A percentile compares a stretch with the other conserved stretches of the same genome.
Evolutionary conservation across 2,329 filamentous ascomycete genomes (phyloP).

Genomic region (Chrysosporium queenslandicum): DNA sequence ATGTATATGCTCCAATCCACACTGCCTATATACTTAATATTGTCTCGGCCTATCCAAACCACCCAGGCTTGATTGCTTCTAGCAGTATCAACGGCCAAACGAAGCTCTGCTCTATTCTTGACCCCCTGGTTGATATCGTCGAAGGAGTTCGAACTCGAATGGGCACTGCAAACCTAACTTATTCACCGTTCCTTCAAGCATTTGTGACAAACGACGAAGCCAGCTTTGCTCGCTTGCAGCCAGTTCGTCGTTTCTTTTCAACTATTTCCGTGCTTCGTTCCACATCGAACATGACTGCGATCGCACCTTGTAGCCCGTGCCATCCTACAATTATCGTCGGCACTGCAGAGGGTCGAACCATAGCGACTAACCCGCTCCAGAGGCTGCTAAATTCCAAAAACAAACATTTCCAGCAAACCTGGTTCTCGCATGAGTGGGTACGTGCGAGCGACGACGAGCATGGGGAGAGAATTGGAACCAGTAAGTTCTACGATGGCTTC

Average conservation of each 20-base stretch:
- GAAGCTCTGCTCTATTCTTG: slow-evolving; percentile 45
- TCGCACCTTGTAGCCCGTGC: slow-evolving; percentile 31
- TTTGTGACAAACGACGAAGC: slow-evolving; percentile 48
- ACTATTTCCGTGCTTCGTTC: slow-evolving; percentile 42
- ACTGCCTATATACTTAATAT: slow-evolving; percentile 33
- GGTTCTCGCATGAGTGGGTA: slow-evolving; percentile 51
- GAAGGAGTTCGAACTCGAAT: slow-evolving; percentile 42
- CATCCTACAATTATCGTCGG: slow-evolving; percentile 48
- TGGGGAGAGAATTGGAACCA: slow-evolving; percentile 26
- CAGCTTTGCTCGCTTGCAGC: slow-evolving; percentile 40
- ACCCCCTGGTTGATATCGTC: slow-evolving; percentile 37
- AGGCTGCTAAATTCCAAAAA: slow-evolving; percentile 43
- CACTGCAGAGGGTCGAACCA: slow-evolving; percentile 43
- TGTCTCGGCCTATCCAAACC: slow-evolving; percentile 43
- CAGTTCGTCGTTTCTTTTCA: slow-evolving; percentile 45
- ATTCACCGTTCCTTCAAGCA: slow-evolving; percentile 47
- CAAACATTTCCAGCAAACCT: slow-evolving; percentile 44
- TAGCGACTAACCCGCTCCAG: slow-evolving; percentile 44
- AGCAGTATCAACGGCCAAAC: slow-evolving; percentile 47
- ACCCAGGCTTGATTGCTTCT: slow-evolving; percentile 44
- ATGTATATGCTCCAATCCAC: slow-evolving; percentile 31
- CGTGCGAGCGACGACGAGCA: slow-evolving; percentile 18
- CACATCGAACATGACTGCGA: slow-evolving; percentile 27
- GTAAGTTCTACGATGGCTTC: slow-evolving; percentile 38
- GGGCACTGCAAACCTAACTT: slow-evolving; percentile 41